phyloP scores from a whole-genome alignment of 768 basidiomycete species.

The Amanita phalloides region DNA sequence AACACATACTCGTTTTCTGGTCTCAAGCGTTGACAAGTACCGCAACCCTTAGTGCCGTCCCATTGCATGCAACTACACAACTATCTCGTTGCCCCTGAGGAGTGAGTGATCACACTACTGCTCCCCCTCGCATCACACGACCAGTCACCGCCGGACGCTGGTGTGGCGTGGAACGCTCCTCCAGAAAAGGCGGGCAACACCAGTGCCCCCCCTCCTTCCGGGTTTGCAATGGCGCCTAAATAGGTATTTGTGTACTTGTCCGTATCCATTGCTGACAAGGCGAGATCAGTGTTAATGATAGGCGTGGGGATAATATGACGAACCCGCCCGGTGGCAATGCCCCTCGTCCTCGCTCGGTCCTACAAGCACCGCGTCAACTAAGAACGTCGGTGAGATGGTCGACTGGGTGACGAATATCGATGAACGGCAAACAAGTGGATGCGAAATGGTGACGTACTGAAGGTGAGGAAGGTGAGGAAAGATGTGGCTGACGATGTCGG shows the following conservation, averaged over 20 bases:
- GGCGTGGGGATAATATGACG: neutral
- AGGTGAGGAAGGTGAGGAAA: neutral
- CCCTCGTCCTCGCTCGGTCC: too few relatives aligned
- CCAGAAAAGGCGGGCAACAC: slow-evolving; percentile 1
- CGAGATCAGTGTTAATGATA: neutral
- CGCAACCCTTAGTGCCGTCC: neutral
- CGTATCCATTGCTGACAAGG: neutral
- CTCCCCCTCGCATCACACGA: neutral
- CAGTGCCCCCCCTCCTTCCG: slow-evolving; percentile 1
- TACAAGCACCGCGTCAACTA: too few relatives aligned
- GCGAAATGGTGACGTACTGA: neutral
- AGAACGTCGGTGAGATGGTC: too few relatives aligned
- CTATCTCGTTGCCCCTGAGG: neutral
- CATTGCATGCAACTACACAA: neutral
- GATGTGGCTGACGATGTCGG: slow-evolving; percentile 4
- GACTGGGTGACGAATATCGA: too few relatives aligned
- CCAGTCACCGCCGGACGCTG: neutral
- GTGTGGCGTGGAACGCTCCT: neutral
- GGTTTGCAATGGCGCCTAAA: neutral
- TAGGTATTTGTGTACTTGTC: neutral
- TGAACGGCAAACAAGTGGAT: neutral
- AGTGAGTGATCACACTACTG: slow-evolving; percentile 3
- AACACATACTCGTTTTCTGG: neutral
- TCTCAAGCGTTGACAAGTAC: neutral
- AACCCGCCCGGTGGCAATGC: neutral